Base-by-base conservation (phyloP, 306 rosid species). In the Lotus japonicus region DNA sequence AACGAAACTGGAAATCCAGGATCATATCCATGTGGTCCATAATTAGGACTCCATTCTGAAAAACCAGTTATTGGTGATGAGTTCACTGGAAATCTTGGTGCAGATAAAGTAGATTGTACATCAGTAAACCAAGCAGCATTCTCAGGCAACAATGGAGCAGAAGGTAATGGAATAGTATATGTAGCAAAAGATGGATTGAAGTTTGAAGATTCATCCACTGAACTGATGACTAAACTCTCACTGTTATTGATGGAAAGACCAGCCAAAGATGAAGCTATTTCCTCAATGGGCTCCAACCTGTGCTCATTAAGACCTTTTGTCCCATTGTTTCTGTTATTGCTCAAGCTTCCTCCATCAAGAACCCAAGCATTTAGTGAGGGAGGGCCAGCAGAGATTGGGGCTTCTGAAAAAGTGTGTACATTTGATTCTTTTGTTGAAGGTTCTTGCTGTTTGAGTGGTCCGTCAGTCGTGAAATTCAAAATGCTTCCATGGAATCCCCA, bases 281-380 rank as follows among this genome's bases (percentile, higher is more conserved):
- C 97, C 51, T 88, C 86, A 60, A 90, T 90, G 54, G 92, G 85
- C 61, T 58, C 74, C 80, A 87, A 74, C 68, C 81, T 80, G 57
- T 70, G 81, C 62, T 83, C 83, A 36, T 46, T 54, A 39, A 23
- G 60, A 42, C 83, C 79, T 69, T 48, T 73, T 45, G 75, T 53
- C 18, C 75, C 82, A 55, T 68, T 85, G 51, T 84, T 91, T 59
- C 49, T 82, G 51, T 66, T 74, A 35, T 59, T 56, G 86, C 69
- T 79, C 16, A 75, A 77, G 64, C 79, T 81, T 69, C 66, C 92
- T 49, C 42, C 41, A 31, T 82, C 84, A 41, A 95, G 84, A 62
- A 95, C 96, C 99, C 99, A 95, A 65, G 90, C 97, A 78, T 18
- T 90, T 42, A 95, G 97, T 0, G 97, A 95, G 7, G 99, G 99